Conservation (phyloP, 179 eudicot genomes). For the Silene noctiflora region DNA sequence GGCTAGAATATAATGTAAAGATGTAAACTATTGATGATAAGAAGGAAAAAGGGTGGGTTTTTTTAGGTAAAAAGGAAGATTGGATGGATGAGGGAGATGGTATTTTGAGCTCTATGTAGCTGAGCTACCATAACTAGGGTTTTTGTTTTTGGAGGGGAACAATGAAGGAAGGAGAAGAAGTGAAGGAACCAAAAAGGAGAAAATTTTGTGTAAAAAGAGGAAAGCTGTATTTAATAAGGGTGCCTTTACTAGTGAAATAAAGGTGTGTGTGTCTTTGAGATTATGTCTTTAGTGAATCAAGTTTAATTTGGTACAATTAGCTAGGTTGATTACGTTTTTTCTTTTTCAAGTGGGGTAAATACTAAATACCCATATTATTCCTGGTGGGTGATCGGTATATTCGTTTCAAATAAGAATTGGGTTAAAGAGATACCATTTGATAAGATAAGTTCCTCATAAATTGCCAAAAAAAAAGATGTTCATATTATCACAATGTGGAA, state of each 20-base stretch:
- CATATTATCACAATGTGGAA: too few species aligned
- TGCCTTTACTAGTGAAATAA: slow-evolving; percentile 7
- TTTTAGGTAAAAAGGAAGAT: slow-evolving; percentile 13
- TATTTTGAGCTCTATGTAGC: slow-evolving; percentile 18
- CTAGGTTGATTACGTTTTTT: slow-evolving; percentile 18
- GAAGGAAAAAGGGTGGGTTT: too few species aligned
- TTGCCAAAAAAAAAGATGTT: too few species aligned
- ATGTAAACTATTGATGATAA: neutral
- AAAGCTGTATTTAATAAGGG: slow-evolving; percentile 22
- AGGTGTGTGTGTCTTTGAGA: neutral
- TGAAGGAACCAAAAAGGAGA: slow-evolving; percentile 10
- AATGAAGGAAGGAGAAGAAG: slow-evolving; percentile 1
- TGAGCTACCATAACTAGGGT: slow-evolving; percentile 35
- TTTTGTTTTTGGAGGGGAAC: slow-evolving; percentile 8
- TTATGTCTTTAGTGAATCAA: neutral
- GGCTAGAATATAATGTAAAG: neutral
- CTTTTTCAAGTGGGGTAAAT: slow-evolving; percentile 13
- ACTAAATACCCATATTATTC: neutral
- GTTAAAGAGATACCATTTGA: too few species aligned
- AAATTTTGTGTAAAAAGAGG: slow-evolving; percentile 18
- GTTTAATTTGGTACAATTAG: neutral
- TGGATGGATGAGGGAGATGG: slow-evolving; percentile 5
- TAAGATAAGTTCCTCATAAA: too few species aligned
- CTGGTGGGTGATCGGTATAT: too few species aligned
- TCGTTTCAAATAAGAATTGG: too few species aligned